Evolutionary conservation across 805 yeast genomes (phyloP).

Genomic region (Millerozyma acaciae): DNA sequence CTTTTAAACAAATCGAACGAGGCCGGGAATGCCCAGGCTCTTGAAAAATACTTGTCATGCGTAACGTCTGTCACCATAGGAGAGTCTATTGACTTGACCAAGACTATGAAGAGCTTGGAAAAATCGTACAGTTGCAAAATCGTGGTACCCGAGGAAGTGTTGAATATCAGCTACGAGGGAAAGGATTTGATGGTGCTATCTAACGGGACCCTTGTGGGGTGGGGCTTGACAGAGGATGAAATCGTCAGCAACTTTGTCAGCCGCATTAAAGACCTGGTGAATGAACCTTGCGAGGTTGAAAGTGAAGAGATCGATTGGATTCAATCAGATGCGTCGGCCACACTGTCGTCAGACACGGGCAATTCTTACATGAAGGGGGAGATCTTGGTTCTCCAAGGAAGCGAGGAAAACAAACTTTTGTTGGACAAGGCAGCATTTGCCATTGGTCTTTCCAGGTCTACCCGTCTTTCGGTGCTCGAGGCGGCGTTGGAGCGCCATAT

Average conservation of each 20-base stretch:
- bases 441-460: constrained; percentile 81
- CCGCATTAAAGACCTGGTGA: constrained; percentile 43
- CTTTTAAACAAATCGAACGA: constrained; percentile 19
- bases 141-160: constrained; percentile 66
- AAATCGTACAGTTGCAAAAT: constrained; percentile 6
- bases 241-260: constrained; percentile 49
- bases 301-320: constrained; percentile 86
- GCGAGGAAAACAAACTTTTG: constrained; percentile 42
- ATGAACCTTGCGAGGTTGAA: constrained; percentile 47
- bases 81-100: constrained; percentile 61
- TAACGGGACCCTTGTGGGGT: constrained; percentile 78
- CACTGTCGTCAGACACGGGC: constrained; percentile 20
- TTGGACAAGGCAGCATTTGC: constrained; percentile 87
- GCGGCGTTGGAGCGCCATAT: constrained; percentile 65
- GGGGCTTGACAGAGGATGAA: constrained; percentile 68
- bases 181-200: constrained; percentile 63
- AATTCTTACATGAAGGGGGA: constrained; percentile 58
- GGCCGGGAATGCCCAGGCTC: constrained; percentile 15
- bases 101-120: constrained; percentile 25
- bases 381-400: constrained; percentile 60
- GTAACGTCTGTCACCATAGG: constrained; percentile 72
- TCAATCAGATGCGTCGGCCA: constrained; percentile 33
- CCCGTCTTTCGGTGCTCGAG: constrained; percentile 79
- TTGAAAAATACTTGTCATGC: constrained; percentile 32
- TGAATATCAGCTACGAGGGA: constrained; percentile 42